phyloP scores from a whole-genome alignment of 371 early-diverging fungal genomes.

The Blakeslea trispora region DNA sequence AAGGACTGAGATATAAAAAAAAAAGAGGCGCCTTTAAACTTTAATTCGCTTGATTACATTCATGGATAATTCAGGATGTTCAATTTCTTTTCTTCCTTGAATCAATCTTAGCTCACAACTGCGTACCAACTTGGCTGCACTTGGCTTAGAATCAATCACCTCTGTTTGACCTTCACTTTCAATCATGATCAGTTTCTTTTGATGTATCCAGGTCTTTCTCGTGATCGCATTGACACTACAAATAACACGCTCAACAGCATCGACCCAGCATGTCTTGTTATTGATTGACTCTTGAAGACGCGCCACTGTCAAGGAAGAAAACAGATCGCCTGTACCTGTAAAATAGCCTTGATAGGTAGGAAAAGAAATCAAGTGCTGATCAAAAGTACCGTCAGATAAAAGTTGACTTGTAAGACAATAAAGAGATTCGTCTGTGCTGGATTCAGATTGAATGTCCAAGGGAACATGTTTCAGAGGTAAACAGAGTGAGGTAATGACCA shows the following conservation, averaged over 20 bases:
- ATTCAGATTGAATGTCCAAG: conserved; percentile 25
- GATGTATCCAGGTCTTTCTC: conserved; percentile 56
- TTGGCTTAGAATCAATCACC: conserved; percentile 30
- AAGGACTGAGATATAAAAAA: neutral
- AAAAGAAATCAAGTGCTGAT: conserved; percentile 71
- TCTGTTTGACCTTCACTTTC: conserved; percentile 21
- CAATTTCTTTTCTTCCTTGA: conserved; percentile 66
- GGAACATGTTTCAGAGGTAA: conserved; percentile 43
- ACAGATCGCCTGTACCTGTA: conserved; percentile 93
- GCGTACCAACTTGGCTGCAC: conserved; percentile 45
- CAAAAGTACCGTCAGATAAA: conserved; percentile 9
- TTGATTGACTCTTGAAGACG: conserved; percentile 35
- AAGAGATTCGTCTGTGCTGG: conserved; percentile 25
- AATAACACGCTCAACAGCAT: conserved; percentile 61
- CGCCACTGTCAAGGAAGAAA: conserved; percentile 77
- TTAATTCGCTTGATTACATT: conserved; percentile 8
- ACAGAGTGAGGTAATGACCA: conserved; percentile 74
- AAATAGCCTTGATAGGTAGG: conserved; percentile 78
- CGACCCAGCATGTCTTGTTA: conserved; percentile 17
- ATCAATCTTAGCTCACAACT: conserved; percentile 68
- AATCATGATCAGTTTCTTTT: conserved; percentile 23
- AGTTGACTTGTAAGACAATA: conserved; percentile 44
- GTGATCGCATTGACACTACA: conserved; percentile 77
- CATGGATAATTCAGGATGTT: conserved; percentile 40
- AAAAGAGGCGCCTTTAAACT: neutral